phyloP scores from a whole-genome alignment of 2,329 filamentous ascomycete species.

The Leptographium wingfieldii region DNA sequence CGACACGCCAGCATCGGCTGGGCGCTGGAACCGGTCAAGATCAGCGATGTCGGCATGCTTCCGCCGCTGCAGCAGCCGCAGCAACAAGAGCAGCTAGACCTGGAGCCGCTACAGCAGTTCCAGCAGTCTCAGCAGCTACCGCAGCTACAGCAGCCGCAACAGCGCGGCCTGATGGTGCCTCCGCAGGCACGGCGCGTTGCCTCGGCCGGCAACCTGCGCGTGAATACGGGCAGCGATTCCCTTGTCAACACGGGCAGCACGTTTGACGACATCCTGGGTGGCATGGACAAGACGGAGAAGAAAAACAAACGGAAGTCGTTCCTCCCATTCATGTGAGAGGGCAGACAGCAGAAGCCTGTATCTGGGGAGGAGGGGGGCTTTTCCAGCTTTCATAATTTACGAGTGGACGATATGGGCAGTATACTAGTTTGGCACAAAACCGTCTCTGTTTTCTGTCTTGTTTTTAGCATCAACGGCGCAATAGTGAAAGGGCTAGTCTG shows the following conservation, averaged over 20 bases:
- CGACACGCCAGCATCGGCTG: slow-evolving; percentile 22
- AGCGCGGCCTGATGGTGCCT: background rate
- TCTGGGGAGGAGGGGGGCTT: background rate
- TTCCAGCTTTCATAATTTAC: too few species aligned
- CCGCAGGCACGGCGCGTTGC: slow-evolving; percentile 9
- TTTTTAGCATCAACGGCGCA: background rate
- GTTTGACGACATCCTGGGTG: slow-evolving; percentile 25
- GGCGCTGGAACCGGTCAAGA: slow-evolving; percentile 21
- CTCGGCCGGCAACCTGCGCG: slow-evolving; percentile 14
- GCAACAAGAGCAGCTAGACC: slow-evolving; percentile 10
- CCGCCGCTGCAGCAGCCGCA: background rate
- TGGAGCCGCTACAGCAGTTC: slow-evolving; percentile 4
- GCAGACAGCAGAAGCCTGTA: background rate
- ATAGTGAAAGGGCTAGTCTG: background rate
- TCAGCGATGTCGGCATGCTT: slow-evolving; percentile 4
- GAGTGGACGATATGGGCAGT: background rate
- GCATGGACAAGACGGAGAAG: slow-evolving; percentile 18
- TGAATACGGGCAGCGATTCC: background rate
- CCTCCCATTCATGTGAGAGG: slow-evolving; percentile 11
- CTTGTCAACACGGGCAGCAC: slow-evolving; percentile 10
- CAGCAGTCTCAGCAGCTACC: background rate
- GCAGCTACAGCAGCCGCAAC: background rate
- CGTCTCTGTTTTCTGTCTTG: background rate
- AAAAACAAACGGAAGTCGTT: slow-evolving; percentile 18
- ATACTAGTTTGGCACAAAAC: background rate